Evolutionary conservation across 768 basidiomycete species (phyloP).

Genomic region (Mycena amicta): DNA sequence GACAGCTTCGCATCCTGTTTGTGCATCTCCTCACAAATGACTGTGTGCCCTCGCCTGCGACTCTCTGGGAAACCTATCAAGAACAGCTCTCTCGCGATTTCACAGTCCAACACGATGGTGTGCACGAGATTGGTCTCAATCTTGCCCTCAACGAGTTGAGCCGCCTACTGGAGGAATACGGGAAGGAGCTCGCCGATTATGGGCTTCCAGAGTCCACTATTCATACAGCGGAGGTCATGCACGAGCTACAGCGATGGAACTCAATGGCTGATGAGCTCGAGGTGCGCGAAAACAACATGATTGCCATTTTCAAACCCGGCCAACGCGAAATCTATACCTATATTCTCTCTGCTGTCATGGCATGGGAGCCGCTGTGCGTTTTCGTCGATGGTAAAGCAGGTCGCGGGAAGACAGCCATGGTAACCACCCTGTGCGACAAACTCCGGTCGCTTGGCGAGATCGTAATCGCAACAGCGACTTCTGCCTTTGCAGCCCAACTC

Average conservation of each 20-base stretch:
- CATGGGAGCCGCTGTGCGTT: neutral
- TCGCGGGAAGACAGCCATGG: neutral
- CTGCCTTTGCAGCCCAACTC: too few relatives aligned
- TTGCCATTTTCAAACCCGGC: conserved; percentile 7
- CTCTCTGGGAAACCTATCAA: too few relatives aligned
- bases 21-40: too few relatives aligned
- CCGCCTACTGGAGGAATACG: neutral
- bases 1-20: neutral
- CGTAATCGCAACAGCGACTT: conserved; percentile 6
- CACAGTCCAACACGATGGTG: too few relatives aligned
- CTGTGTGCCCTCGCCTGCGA: too few relatives aligned
- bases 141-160: too few relatives aligned
- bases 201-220: neutral
- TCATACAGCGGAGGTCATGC: too few relatives aligned
- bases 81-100: too few relatives aligned
- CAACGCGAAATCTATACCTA: conserved; percentile 5
- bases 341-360: neutral
- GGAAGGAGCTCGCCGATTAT: neutral
- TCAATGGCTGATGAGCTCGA: too few relatives aligned
- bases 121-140: too few relatives aligned
- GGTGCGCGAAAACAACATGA: too few relatives aligned
- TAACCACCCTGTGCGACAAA: neutral
- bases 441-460: neutral
- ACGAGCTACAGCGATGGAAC: too few relatives aligned
- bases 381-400: neutral